Base-by-base conservation (phyloP, 1,284 basidiomycete species). In the Moniliophthora roreri region DNA sequence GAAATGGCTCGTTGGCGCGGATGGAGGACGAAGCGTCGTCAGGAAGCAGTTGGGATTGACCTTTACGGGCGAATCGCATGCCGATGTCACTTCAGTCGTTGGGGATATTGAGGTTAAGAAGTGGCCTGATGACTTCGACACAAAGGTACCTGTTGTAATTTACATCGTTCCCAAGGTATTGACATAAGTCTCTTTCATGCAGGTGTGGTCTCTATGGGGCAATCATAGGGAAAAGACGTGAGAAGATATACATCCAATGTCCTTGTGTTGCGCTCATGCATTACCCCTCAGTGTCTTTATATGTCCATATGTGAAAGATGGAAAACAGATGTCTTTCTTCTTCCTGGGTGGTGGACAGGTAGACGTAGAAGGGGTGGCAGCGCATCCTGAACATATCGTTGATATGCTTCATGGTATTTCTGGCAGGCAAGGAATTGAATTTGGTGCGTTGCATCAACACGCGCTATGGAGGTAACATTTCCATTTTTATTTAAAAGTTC, bases 261-360 rank as follows among this genome's bases (percentile, higher is more conserved):
- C 11, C 20, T 4, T 37, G 13, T 4, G 13, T 11, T 13, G 13
- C 52, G 15, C 15, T 13, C 10, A n/a, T n/a, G n/a, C n/a, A n/a
- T 21, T 5, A n/a, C n/a, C n/a, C 9, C 41, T 15, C 32, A 74
- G 72, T 41, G 62, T 57, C n/a, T n/a, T 71, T 34, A 63, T n/a
- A n/a, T 65, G 37, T 56, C 63, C 66, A 10, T 67, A 63, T 9
- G 66, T 68, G 54, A 62, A 58, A 4, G 59, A 61, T 36, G 51
- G 42, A 15, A 15, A 42, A 2, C 65, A 68, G 16, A 59, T 76
- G 3, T 75, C 69, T 60, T 70, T 65, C 40, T 68, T 74, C 37
- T 56, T 69, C 13, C 54, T 76, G 15, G 54, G 58, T 3, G 64
- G 63, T 7, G 63, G 60, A 47, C 61, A 67, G 13, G 56, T 70